phyloP scores from a whole-genome alignment of 192 early-diverging fungal species.

The Umbelopsis sp. region DNA sequence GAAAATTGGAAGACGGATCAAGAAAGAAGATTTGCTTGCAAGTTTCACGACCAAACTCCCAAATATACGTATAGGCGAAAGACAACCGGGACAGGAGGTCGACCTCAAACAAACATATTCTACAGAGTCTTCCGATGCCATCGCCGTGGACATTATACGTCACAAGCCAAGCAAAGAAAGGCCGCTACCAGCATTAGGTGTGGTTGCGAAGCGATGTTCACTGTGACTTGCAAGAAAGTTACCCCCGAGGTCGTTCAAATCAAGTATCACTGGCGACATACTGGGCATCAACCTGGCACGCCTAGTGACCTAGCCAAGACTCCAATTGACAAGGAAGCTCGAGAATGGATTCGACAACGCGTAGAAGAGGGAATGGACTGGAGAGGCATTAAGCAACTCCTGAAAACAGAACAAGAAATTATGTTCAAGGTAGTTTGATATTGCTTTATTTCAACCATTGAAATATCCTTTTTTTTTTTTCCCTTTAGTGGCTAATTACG shows the following conservation, averaged over 20 bases:
- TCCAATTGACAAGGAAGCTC: conserved; percentile 5
- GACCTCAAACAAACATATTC: conserved; percentile 7
- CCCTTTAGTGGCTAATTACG: neutral
- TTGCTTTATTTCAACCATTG: too few species aligned
- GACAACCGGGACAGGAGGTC: conserved; percentile 3
- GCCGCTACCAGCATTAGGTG: conserved; percentile 1
- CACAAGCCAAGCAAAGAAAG: conserved; percentile 7
- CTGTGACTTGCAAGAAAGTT: conserved; percentile 6
- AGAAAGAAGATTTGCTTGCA: conserved; percentile 10
- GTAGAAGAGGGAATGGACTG: conserved; percentile 16
- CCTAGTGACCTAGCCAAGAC: conserved; percentile 9
- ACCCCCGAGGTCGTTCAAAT: conserved; percentile 5
- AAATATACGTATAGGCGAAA: conserved; percentile 14
- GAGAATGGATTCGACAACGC: conserved; percentile 16
- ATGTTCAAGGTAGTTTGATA: conserved; percentile 3
- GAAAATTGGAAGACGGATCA: conserved; percentile 14
- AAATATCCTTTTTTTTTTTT: neutral
- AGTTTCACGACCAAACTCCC: conserved; percentile 17
- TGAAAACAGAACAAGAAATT: conserved; percentile 10
- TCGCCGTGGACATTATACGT: conserved; percentile 8
- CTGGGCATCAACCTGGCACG: conserved; percentile 13
- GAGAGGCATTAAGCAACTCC: conserved; percentile 13
- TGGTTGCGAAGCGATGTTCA: conserved; percentile 10
- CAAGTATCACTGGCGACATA: conserved; percentile 15
- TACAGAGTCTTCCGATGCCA: conserved; percentile 13